These are phyloP conservation scores for Closterium sp. DNA, from an alignment of 139 green algal species.

Conservation along the genomic window DNA sequence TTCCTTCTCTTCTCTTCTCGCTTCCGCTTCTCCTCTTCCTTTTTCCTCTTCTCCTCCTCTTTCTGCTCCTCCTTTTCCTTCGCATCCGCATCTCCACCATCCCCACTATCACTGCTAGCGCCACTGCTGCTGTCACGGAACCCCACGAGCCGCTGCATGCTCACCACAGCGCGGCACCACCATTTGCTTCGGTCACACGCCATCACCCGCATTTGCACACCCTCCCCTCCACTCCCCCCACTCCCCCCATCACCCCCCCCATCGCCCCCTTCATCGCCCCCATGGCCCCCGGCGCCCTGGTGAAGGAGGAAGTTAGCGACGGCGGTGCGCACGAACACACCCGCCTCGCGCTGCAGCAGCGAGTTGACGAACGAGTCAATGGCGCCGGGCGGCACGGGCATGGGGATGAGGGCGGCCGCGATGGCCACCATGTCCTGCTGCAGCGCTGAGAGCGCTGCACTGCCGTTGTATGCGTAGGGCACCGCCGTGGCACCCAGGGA, in stretches of 20 bases:
- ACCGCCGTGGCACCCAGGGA: not conserved
- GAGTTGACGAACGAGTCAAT: not conserved
- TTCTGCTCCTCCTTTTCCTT: too few relatives aligned
- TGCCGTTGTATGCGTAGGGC: not conserved
- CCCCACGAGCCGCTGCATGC: not conserved
- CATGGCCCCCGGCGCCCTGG: not conserved
- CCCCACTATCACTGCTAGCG: not conserved
- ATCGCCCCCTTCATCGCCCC: too few relatives aligned
- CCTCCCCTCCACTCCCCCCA: not conserved
- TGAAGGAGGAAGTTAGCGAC: not conserved
- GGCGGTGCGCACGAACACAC: not conserved
- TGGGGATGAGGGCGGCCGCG: not conserved
- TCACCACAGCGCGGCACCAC: not conserved
- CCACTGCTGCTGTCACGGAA: not conserved
- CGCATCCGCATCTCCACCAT: not conserved
- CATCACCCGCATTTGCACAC: not conserved
- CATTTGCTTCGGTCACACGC: not conserved
- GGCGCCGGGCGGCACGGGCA: not conserved
- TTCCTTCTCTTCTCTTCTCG: not conserved
- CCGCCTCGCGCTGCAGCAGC: not conserved
- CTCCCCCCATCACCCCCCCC: too few relatives aligned
- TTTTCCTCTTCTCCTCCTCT: too few relatives aligned
- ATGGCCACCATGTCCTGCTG: not conserved
- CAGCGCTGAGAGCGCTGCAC: not conserved
- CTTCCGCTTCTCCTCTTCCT: too few relatives aligned